These are phyloP conservation scores for Daedalea quercina DNA, from an alignment of 768 basidiomycete genomes.

Conservation along the genomic window DNA sequence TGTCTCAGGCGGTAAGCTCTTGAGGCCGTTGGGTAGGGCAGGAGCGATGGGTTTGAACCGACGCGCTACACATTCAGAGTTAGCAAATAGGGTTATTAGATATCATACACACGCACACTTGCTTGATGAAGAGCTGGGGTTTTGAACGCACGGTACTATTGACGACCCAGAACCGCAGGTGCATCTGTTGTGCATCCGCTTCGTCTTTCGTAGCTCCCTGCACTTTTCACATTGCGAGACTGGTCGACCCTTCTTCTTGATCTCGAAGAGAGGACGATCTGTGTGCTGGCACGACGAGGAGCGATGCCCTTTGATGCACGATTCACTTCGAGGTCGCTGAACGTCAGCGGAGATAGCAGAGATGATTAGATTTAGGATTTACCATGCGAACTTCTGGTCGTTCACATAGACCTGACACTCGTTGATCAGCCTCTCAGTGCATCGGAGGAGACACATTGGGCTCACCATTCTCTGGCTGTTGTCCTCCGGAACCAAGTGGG, in stretches of 20 bases:
- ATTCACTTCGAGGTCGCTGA: slow-evolving; percentile 56
- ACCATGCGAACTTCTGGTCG: slow-evolving; percentile 74
- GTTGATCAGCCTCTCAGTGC: background rate
- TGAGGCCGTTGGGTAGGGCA: slow-evolving; percentile 67
- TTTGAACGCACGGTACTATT: background rate
- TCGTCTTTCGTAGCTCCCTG: slow-evolving; percentile 73
- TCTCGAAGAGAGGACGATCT: slow-evolving; percentile 85
- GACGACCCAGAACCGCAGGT: slow-evolving; percentile 35
- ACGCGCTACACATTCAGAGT: slow-evolving; percentile 34
- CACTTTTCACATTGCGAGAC: slow-evolving; percentile 87
- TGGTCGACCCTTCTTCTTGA: slow-evolving; percentile 90
- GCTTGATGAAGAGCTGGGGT: background rate
- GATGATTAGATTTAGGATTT: slow-evolving; percentile 14
- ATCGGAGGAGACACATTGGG: background rate
- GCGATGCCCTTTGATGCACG: slow-evolving; percentile 92
- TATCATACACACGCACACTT: background rate
- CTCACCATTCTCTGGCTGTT: background rate
- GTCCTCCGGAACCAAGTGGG: background rate
- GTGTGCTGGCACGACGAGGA: slow-evolving; percentile 85
- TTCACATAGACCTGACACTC: slow-evolving; percentile 58
- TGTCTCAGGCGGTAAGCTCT: slow-evolving; percentile 32
- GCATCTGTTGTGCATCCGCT: slow-evolving; percentile 78
- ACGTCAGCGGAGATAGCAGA: background rate
- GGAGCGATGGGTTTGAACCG: slow-evolving; percentile 68
- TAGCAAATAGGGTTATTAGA: background rate